Evolutionary conservation across 768 basidiomycete genomes (phyloP).

Genomic region (Boletus barrowsii): DNA sequence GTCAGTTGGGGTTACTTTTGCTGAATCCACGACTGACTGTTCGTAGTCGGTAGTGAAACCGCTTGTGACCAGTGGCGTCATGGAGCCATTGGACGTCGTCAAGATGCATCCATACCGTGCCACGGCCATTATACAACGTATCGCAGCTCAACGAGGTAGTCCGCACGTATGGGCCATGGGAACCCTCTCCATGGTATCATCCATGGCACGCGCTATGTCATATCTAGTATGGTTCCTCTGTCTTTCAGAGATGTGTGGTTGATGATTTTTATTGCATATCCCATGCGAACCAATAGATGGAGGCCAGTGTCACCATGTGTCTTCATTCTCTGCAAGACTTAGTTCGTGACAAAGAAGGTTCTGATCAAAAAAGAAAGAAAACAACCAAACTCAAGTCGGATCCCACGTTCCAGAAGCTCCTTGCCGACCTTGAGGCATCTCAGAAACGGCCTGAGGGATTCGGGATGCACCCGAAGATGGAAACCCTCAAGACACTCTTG

Average conservation of each 20-base stretch:
- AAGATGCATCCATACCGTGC: conserved; percentile 65
- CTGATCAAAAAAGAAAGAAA: conserved; percentile 37
- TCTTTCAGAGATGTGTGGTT: not conserved
- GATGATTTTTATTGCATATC: not conserved
- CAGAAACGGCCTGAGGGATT: conserved; percentile 46
- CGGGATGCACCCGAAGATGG: conserved; percentile 88
- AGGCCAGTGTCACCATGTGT: conserved; percentile 80
- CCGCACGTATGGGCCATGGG: conserved; percentile 46
- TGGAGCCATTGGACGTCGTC: conserved; percentile 55
- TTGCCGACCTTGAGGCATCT: conserved; percentile 66
- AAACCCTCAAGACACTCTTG: conserved; percentile 68
- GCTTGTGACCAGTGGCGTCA: conserved; percentile 36
- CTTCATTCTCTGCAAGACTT: conserved; percentile 58
- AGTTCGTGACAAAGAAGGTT: conserved; percentile 38
- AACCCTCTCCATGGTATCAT: conserved; percentile 49
- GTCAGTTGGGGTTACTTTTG: conserved; percentile 38
- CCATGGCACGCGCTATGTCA: conserved; percentile 79
- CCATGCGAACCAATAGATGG: conserved; percentile 49
- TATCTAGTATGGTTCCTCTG: conserved; percentile 62
- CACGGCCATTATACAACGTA: conserved; percentile 40
- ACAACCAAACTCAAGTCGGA: conserved; percentile 46
- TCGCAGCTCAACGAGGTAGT: conserved; percentile 35
- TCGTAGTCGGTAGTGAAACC: conserved; percentile 35
- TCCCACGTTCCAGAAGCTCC: conserved; percentile 58
- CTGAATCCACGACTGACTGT: conserved; percentile 2